Evolutionary conservation across 768 basidiomycete genomes (phyloP).

Genomic region (Mycena albidolilacea): DNA sequence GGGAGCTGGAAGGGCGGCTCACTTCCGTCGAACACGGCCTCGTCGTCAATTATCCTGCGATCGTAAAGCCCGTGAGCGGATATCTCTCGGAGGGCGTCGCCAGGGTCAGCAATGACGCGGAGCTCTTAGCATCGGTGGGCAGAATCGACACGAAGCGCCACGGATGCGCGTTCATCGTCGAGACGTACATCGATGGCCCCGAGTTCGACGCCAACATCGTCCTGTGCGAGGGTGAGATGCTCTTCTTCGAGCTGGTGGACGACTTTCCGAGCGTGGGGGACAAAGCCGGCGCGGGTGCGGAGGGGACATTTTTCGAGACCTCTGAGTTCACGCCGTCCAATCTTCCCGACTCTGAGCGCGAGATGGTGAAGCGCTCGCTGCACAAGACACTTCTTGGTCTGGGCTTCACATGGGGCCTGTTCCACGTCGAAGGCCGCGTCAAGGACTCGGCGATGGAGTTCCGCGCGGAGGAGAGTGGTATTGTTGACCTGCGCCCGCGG

Average conservation of each 20-base stretch:
- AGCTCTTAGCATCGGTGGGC: constrained; percentile 28
- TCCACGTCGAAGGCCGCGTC: constrained; percentile 34
- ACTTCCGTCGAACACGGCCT: not conserved
- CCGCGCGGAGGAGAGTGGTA: constrained; percentile 19
- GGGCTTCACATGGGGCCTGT: constrained; percentile 35
- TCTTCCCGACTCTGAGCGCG: constrained; percentile 22
- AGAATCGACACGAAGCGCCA: constrained; percentile 31
- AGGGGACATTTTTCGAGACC: constrained; percentile 33
- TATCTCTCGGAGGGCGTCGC: constrained; percentile 37
- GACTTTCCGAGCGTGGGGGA: constrained; percentile 34
- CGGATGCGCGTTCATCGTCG: constrained; percentile 28
- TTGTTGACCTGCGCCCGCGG: constrained; percentile 27
- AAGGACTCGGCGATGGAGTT: constrained; percentile 34
- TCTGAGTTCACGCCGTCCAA: constrained; percentile 34
- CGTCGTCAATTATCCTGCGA: constrained; percentile 23
- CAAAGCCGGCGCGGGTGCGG: constrained; percentile 8
- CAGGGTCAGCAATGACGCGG: constrained; percentile 20
- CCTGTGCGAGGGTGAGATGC: constrained; percentile 27
- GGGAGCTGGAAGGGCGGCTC: constrained; percentile 5
- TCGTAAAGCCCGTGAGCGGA: constrained; percentile 32
- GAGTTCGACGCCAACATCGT: constrained; percentile 35
- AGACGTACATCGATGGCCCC: constrained; percentile 34
- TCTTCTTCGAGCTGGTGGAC: constrained; percentile 32
- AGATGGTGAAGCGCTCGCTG: constrained; percentile 16
- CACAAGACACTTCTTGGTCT: constrained; percentile 22